Percentiles rank a stretch among this genome's conserved stretches.
These are phyloP conservation scores for Trichophyton mentagrophytes DNA, from an alignment of 2,329 filamentous ascomycete species.

Conservation along the genomic window DNA sequence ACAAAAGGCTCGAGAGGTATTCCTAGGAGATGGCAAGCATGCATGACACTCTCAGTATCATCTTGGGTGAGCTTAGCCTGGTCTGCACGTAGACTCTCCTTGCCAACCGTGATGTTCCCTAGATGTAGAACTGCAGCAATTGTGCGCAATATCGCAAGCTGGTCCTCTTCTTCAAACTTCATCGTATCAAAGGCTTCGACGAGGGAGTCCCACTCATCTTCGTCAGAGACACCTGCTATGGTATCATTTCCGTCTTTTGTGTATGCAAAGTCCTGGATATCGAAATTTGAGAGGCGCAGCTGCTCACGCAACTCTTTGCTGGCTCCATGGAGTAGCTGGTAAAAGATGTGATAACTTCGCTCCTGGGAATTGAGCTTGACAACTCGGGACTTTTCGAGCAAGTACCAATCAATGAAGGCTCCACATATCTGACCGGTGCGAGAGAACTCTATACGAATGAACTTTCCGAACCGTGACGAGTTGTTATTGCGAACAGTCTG, in stretches of 20 bases:
- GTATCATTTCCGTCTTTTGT: conserved; percentile 83
- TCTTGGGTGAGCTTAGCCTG: conserved; percentile 73
- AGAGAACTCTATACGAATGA: conserved; percentile 93
- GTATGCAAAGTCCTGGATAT: conserved; percentile 80
- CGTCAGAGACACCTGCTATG: conserved; percentile 80
- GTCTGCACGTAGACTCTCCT: conserved; percentile 81
- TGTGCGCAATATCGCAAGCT: conserved; percentile 68
- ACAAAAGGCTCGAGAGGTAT: conserved; percentile 76
- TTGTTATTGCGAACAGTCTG: conserved; percentile 98
- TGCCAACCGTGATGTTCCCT: conserved; percentile 78
- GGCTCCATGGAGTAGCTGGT: conserved; percentile 81
- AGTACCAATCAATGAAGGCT: conserved; percentile 96
- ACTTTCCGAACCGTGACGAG: conserved; percentile 95
- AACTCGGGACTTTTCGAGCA: conserved; percentile 94
- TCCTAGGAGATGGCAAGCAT: conserved; percentile 71
- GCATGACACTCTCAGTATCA: conserved; percentile 59
- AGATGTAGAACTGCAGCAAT: conserved; percentile 86
- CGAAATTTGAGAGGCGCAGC: conserved; percentile 60
- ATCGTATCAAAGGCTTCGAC: conserved; percentile 91
- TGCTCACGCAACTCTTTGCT: conserved; percentile 59
- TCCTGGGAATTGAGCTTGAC: conserved; percentile 78
- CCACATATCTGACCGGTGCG: conserved; percentile 80
- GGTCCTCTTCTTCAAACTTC: conserved; percentile 79
- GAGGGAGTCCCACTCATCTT: conserved; percentile 75
- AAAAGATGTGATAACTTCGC: conserved; percentile 95